Evolutionary conservation across 768 basidiomycete species (phyloP).

Genomic region (Lactarius trivialis): DNA sequence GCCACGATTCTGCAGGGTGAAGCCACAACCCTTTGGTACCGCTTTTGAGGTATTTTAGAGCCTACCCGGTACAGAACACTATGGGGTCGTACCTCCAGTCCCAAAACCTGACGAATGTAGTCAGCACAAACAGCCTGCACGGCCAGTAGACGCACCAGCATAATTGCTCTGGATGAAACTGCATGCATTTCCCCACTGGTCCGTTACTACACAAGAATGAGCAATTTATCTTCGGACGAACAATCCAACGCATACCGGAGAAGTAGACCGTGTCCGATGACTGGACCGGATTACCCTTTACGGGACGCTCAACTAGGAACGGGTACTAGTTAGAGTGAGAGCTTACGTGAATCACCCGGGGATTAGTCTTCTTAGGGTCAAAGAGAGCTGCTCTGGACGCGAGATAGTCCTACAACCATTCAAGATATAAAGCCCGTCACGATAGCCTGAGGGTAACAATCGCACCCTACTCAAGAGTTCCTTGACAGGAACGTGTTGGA

Average conservation of each 20-base stretch:
- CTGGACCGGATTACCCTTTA: slow-evolving; percentile 70
- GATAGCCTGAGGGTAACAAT: background rate
- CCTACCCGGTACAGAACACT: background rate
- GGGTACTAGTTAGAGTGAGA: background rate
- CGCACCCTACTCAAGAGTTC: slow-evolving; percentile 77
- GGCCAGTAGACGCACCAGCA: slow-evolving; percentile 43
- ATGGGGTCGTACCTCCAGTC: slow-evolving; percentile 53
- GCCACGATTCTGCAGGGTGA: slow-evolving; percentile 94
- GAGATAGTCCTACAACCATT: slow-evolving; percentile 66
- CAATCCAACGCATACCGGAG: slow-evolving; percentile 47
- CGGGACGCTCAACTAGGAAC: background rate
- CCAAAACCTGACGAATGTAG: slow-evolving; percentile 62
- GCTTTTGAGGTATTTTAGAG: slow-evolving; percentile 38
- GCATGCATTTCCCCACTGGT: slow-evolving; percentile 86
- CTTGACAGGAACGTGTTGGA: slow-evolving; percentile 68
- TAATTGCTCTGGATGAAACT: slow-evolving; percentile 89
- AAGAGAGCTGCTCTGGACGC: slow-evolving; percentile 73
- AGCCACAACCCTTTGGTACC: slow-evolving; percentile 89
- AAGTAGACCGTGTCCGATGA: slow-evolving; percentile 96
- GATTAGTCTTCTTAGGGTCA: slow-evolving; percentile 58
- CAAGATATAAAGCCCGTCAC: background rate
- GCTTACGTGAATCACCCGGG: slow-evolving; percentile 49
- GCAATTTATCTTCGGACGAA: background rate
- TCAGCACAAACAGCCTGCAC: background rate
- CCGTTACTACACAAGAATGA: slow-evolving; percentile 47